These are phyloP conservation scores for Ramaria rubella DNA, from an alignment of 768 basidiomycete genomes.

Conservation along the genomic window DNA sequence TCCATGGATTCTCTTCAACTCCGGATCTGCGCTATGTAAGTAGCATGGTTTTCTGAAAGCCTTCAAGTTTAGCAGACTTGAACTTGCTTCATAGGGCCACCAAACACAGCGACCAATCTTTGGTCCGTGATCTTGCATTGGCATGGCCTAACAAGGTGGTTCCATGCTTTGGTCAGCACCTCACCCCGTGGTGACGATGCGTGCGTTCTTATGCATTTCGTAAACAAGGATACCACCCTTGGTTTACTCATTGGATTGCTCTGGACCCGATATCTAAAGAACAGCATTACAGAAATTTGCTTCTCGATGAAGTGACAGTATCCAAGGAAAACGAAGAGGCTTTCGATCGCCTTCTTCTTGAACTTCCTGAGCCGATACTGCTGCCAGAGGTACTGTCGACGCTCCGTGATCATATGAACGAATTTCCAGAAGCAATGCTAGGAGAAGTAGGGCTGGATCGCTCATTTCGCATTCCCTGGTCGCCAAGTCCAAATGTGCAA, in stretches of 20 bases:
- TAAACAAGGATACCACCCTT: constrained; percentile 79
- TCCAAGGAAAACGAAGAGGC: constrained; percentile 26
- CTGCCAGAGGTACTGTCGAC: constrained; percentile 53
- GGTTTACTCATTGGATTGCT: constrained; percentile 82
- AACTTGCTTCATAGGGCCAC: constrained; percentile 32
- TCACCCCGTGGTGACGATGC: constrained; percentile 9
- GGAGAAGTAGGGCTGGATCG: constrained; percentile 94
- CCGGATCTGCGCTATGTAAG: constrained; percentile 72
- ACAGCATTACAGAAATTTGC: constrained; percentile 69
- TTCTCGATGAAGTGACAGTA: constrained; percentile 37
- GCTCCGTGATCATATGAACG: constrained; percentile 52
- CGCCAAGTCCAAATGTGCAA: constrained; percentile 37
- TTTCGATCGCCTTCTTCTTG: constrained; percentile 52
- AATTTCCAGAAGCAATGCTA: constrained; percentile 68
- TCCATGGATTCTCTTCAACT: constrained; percentile 54
- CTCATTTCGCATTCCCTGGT: constrained; percentile 59
- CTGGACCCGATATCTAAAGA: constrained; percentile 44
- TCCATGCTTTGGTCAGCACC: constrained; percentile 79
- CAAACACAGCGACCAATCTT: constrained; percentile 55
- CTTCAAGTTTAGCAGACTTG: neutral
- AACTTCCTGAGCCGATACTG: constrained; percentile 66
- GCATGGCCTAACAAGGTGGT: constrained; percentile 59
- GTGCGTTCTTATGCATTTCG: constrained; percentile 10
- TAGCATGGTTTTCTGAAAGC: neutral
- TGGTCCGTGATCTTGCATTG: constrained; percentile 59